A percentile compares a stretch with the other conserved stretches of the same genome.
Evolutionary conservation across 345 rosid species (phyloP).

Genomic region (Luvunga scandens): DNA sequence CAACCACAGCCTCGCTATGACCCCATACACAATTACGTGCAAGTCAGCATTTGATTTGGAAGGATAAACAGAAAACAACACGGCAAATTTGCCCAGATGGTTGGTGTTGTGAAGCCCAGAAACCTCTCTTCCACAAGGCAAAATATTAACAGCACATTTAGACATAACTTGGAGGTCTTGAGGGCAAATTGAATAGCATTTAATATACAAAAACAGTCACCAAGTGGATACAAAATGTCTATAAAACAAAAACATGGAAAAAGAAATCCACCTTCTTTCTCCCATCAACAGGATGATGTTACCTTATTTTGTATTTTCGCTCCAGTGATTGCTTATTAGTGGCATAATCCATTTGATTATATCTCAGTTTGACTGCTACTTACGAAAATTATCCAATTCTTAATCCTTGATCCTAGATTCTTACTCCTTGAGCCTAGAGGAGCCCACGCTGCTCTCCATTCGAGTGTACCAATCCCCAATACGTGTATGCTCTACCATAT

Average conservation of each 20-base stretch:
- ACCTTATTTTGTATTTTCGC: background rate
- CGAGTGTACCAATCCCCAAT: constrained; percentile 83
- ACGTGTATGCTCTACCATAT: constrained; percentile 85
- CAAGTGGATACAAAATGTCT: background rate
- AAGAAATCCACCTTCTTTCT: background rate
- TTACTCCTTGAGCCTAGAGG: constrained; percentile 47
- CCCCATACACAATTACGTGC: background rate
- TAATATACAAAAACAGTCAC: background rate
- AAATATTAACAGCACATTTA: background rate
- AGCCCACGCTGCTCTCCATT: constrained; percentile 73
- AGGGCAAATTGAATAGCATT: background rate
- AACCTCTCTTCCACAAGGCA: background rate
- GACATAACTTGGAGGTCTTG: no score
- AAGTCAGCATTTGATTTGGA: background rate
- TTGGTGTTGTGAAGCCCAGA: background rate
- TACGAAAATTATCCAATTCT: constrained; percentile 1
- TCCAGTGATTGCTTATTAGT: background rate
- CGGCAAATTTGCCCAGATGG: background rate
- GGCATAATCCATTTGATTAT: background rate
- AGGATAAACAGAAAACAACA: background rate
- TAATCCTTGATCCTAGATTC: constrained; percentile 38
- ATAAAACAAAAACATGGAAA: background rate
- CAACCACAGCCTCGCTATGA: background rate
- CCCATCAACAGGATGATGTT: background rate
- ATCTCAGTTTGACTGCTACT: no score